These are phyloP conservation scores for Bipolaris gigantea DNA, from an alignment of 2,329 filamentous ascomycete species.

Conservation along the genomic window DNA sequence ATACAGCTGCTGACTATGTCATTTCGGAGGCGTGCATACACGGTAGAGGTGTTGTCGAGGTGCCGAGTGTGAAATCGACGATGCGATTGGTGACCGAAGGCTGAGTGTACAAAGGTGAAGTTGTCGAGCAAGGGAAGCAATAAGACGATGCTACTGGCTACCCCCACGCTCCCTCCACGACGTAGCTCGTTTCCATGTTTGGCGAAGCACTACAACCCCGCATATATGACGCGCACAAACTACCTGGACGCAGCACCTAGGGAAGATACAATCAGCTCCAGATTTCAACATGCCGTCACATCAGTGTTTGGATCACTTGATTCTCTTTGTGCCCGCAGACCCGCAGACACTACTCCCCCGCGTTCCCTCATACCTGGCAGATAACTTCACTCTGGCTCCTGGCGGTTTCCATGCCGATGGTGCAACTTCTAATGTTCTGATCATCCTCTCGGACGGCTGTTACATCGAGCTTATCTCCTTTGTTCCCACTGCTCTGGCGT, in stretches of 20 bases:
- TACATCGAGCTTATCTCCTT: slow-evolving; percentile 71
- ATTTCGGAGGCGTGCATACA: too few relatives aligned
- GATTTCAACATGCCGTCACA: not conserved
- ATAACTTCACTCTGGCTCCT: slow-evolving; percentile 60
- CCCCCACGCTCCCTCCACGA: not conserved
- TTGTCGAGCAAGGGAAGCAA: too few relatives aligned
- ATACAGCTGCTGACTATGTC: too few relatives aligned
- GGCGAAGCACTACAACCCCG: not conserved
- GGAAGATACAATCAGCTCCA: not conserved
- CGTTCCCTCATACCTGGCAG: slow-evolving; percentile 52
- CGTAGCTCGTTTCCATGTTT: not conserved
- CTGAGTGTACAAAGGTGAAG: too few relatives aligned
- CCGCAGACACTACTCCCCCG: slow-evolving; percentile 47
- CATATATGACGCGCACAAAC: not conserved
- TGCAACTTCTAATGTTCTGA: slow-evolving; percentile 63
- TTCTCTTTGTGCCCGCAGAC: slow-evolving; percentile 63
- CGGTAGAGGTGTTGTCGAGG: too few relatives aligned
- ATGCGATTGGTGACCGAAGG: too few relatives aligned
- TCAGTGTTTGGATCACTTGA: slow-evolving; percentile 63
- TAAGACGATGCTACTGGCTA: not conserved
- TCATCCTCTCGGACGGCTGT: slow-evolving; percentile 64
- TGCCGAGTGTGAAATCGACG: too few relatives aligned
- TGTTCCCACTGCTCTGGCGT: slow-evolving; percentile 6
- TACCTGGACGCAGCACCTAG: not conserved
- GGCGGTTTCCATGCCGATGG: slow-evolving; percentile 66